These are phyloP conservation scores for Fusarium sp. DNA, from an alignment of 2,329 filamentous ascomycete genomes.

Conservation along the genomic window DNA sequence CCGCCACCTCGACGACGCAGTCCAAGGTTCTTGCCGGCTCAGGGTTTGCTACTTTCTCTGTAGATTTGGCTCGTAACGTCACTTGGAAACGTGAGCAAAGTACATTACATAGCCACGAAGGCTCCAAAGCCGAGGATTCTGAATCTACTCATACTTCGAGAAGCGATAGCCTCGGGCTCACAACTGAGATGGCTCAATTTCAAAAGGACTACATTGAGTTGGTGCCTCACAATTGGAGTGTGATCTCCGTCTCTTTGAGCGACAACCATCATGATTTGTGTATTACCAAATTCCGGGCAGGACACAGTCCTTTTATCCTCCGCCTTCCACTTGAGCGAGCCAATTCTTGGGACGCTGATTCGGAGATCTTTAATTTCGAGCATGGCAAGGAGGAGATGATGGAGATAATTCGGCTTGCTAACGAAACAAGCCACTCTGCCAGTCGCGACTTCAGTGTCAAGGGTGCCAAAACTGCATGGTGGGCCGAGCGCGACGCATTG, in stretches of 20 bases:
- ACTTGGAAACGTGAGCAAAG: constrained; percentile 75
- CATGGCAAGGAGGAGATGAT: constrained; percentile 82
- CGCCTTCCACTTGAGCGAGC: constrained; percentile 87
- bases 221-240: constrained; percentile 84
- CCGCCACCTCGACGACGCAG: constrained; percentile 66
- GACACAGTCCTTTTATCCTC: constrained; percentile 84
- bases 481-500: constrained; percentile 84
- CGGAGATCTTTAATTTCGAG: constrained; percentile 84
- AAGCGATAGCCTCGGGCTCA: constrained; percentile 60
- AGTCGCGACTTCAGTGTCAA: constrained; percentile 76
- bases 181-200: constrained; percentile 71
- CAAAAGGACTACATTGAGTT: constrained; percentile 87
- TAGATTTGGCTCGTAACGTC: constrained; percentile 78
- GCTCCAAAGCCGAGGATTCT: constrained; percentile 7
- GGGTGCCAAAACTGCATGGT: constrained; percentile 86
- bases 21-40: constrained; percentile 62
- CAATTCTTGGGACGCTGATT: constrained; percentile 81
- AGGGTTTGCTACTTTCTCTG: constrained; percentile 70
- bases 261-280: constrained; percentile 87
- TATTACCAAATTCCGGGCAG: constrained; percentile 84
- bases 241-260: constrained; percentile 86
- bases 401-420: constrained; percentile 84
- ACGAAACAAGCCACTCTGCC: constrained; percentile 81
- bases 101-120: constrained; percentile 59
- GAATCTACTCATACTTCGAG: constrained; percentile 42